These are phyloP conservation scores for Lipomyces sp. DNA, from an alignment of 805 yeast species.

Conservation along the genomic window DNA sequence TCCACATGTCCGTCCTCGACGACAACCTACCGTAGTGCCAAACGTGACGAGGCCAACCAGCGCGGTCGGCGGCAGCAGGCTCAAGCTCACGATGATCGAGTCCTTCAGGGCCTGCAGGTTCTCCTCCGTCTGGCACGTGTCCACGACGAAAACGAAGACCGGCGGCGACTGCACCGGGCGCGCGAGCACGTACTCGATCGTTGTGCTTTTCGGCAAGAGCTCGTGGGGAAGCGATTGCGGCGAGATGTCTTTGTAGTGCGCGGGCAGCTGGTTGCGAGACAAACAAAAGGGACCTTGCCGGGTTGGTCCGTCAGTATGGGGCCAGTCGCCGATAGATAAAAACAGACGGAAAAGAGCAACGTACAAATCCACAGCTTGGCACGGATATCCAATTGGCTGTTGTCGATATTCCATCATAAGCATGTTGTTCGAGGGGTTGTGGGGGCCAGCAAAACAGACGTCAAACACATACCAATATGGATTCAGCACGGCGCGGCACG, in stretches of 20 bases:
- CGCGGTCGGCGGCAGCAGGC: conserved; percentile 84
- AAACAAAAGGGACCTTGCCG: conserved; percentile 59
- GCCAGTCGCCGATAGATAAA: no score
- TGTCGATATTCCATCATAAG: not conserved
- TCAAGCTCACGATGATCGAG: conserved; percentile 67
- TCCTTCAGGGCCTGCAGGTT: conserved; percentile 81
- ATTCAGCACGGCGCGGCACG: conserved; percentile 81
- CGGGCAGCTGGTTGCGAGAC: conserved; percentile 74
- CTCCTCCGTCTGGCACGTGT: conserved; percentile 85
- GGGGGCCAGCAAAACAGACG: conserved; percentile 18
- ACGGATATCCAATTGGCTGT: conserved; percentile 63
- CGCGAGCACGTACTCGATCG: conserved; percentile 80
- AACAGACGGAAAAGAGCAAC: not conserved
- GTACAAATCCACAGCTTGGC: conserved; percentile 74
- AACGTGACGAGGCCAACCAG: conserved; percentile 81
- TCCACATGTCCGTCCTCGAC: not conserved
- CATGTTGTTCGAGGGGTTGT: not conserved
- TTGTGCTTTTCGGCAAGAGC: conserved; percentile 61
- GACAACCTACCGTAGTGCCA: conserved; percentile 59
- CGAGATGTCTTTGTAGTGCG: conserved; percentile 72
- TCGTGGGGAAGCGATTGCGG: conserved; percentile 80
- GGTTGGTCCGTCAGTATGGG: not conserved
- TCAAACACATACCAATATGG: conserved; percentile 57
- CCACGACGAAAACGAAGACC: conserved; percentile 78
- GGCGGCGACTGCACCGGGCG: conserved; percentile 85